Conservation (phyloP, 2,329 filamentous ascomycete species). For the Cercospora nicotianae region DNA sequence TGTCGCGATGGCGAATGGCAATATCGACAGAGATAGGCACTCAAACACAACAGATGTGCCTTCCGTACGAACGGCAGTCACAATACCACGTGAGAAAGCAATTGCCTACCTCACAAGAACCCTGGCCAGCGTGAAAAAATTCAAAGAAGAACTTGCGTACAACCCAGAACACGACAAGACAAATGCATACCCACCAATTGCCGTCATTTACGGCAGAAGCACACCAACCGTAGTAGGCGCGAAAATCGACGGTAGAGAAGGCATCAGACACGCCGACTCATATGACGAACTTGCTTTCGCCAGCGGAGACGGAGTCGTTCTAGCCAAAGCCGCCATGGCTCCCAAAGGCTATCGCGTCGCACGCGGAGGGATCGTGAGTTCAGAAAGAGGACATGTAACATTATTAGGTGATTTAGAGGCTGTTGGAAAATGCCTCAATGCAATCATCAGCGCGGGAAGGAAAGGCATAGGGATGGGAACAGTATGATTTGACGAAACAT, state of each 20-base stretch:
- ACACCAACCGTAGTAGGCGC: slow-evolving; percentile 83
- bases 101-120: slow-evolving; percentile 72
- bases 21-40: slow-evolving; percentile 26
- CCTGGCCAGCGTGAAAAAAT: slow-evolving; percentile 67
- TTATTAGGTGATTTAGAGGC: slow-evolving; percentile 81
- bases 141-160: slow-evolving; percentile 73
- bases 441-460: slow-evolving; percentile 64
- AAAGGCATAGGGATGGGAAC: slow-evolving; percentile 70
- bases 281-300: slow-evolving; percentile 88
- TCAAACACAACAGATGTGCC: slow-evolving; percentile 19
- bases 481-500: background rate
- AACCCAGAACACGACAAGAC: slow-evolving; percentile 56
- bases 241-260: slow-evolving; percentile 69
- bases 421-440: slow-evolving; percentile 71
- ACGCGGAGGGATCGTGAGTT: slow-evolving; percentile 71
- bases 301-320: slow-evolving; percentile 83
- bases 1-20: slow-evolving; percentile 46
- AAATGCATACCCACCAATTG: slow-evolving; percentile 80
- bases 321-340: slow-evolving; percentile 82
- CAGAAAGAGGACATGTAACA: slow-evolving; percentile 83
- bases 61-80: slow-evolving; percentile 45
- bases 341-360: slow-evolving; percentile 76
- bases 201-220: slow-evolving; percentile 82
- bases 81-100: slow-evolving; percentile 57
- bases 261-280: slow-evolving; percentile 71